phyloP scores from a whole-genome alignment of 2,329 filamentous ascomycete species.

The Uncinocarpus reesii region DNA sequence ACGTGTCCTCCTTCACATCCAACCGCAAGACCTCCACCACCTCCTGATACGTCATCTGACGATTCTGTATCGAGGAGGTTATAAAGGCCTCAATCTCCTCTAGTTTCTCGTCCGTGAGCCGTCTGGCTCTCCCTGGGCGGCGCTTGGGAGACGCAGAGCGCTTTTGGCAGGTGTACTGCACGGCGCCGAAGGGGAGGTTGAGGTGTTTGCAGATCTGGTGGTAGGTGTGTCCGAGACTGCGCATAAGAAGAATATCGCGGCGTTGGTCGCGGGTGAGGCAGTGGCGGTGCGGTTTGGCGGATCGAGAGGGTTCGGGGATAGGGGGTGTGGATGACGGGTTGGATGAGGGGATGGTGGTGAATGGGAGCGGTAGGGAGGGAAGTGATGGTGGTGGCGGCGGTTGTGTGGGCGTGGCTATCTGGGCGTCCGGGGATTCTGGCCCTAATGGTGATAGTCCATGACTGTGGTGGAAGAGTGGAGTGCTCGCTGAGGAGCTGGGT shows the following conservation, averaged over 20 bases:
- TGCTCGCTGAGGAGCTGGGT: not conserved
- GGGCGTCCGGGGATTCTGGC: not conserved
- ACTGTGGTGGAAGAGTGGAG: not conserved
- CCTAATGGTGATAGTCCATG: not conserved
- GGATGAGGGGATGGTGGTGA: not conserved
- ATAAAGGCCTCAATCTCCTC: conserved; percentile 14
- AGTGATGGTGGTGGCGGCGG: not conserved
- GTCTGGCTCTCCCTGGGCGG: not conserved
- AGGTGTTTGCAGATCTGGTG: conserved; percentile 17
- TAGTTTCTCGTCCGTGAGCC: conserved; percentile 10
- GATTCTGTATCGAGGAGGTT: conserved; percentile 7
- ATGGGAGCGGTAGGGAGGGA: not conserved
- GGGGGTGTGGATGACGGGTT: not conserved
- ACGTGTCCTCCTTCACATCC: conserved; percentile 11
- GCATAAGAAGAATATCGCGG: conserved; percentile 20
- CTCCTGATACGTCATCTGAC: conserved; percentile 12
- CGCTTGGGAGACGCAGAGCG: conserved; percentile 15
- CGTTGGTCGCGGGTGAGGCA: conserved; percentile 19
- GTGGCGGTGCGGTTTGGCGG: conserved; percentile 11
- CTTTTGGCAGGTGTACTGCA: conserved; percentile 18
- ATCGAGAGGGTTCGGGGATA: conserved; percentile 5
- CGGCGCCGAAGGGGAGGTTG: conserved; percentile 16
- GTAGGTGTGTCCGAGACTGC: conserved; percentile 18
- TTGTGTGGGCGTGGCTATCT: not conserved
- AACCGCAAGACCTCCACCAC: conserved; percentile 6